Conservation (phyloP, 202 grass and related monocot genomes). For the Carex sylvatica region DNA sequence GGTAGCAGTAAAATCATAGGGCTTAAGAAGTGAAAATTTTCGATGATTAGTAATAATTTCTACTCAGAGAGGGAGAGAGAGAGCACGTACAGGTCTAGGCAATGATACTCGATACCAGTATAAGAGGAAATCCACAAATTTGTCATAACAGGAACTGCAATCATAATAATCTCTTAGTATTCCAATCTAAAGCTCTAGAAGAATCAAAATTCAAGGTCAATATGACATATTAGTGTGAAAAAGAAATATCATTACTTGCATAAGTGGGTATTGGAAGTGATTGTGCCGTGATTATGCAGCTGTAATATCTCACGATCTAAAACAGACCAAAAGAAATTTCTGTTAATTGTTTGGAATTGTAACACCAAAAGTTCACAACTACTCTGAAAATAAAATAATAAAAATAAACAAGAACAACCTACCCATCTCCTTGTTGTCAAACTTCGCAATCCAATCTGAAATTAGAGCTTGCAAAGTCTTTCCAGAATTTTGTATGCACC, state of each 20-base stretch:
- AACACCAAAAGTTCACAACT: constrained; percentile 9
- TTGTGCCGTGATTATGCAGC: constrained; percentile 54
- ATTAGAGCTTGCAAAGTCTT: constrained; percentile 78
- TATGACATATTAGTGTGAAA: background rate
- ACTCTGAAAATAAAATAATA: constrained; percentile 23
- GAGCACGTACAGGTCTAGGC: constrained; percentile 59
- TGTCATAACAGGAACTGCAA: constrained; percentile 76
- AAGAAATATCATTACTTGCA: constrained; percentile 66
- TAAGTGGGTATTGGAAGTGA: constrained; percentile 61
- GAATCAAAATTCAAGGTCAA: constrained; percentile 10
- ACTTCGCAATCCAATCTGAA: constrained; percentile 82
- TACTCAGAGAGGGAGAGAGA: background rate
- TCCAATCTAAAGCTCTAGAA: background rate
- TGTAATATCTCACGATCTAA: constrained; percentile 70
- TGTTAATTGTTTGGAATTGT: constrained; percentile 23
- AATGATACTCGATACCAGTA: constrained; percentile 73
- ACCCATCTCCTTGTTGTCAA: constrained; percentile 92
- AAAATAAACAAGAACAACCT: constrained; percentile 22
- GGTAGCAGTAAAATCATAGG: background rate
- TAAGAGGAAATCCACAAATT: constrained; percentile 65
- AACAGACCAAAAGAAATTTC: constrained; percentile 26
- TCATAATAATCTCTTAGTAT: constrained; percentile 12
- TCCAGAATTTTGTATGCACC: constrained; percentile 81
- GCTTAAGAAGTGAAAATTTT: constrained; percentile 16
- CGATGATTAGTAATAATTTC: background rate